Base-by-base conservation (phyloP, 2,329 filamentous ascomycete species). In the Fusarium decemcellulare region DNA sequence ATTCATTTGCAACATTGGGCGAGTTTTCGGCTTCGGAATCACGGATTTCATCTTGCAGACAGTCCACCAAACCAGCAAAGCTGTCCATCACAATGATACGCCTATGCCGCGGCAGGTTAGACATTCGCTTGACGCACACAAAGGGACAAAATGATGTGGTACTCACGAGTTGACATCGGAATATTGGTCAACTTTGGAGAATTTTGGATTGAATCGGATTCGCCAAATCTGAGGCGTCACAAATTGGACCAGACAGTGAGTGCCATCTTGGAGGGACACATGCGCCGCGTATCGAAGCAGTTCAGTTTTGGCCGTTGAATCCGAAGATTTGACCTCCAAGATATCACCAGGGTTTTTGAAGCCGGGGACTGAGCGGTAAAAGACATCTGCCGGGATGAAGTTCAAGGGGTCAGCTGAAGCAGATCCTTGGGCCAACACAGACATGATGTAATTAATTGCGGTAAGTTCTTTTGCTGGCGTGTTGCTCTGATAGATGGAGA, bases 221-320 rank as follows among this genome's bases (percentile, higher is more conserved):
- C 52, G 46, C 52, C 52, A 55, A 11, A 55, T 55, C 14, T 55
- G 39, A 6, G 39, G 52, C 14, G 52, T 55, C 27, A 55, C 23
- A 12, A 55, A 55, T 32, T 55, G 52, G 36, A 55, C 52, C 15
- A 55, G 40, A 43, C 52, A 55, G 39, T 55, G 39, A 11, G 52
- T 55, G 15, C 18, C 39, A 27, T 32, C 27, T 30, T 36, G n/a
- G n/a, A 55, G 27, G 15, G 23, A 15, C 7, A 55, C 18, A 34
- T 55, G 14, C 18, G 52, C 39, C 2, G 52, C 39, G 36, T 34
- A 55, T 43, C 39, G 52, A 34, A 44, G 52, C 8, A 39, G 52
- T 32, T 55, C 27, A 23, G 11, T 55, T 29, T 18, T 46, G n/a
- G 43, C 40, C 4, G 52, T 55, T 32, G 52, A 55, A 11, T 44